These are phyloP conservation scores for Lipomyces anomalus DNA, from an alignment of 805 yeast species.

Conservation along the genomic window DNA sequence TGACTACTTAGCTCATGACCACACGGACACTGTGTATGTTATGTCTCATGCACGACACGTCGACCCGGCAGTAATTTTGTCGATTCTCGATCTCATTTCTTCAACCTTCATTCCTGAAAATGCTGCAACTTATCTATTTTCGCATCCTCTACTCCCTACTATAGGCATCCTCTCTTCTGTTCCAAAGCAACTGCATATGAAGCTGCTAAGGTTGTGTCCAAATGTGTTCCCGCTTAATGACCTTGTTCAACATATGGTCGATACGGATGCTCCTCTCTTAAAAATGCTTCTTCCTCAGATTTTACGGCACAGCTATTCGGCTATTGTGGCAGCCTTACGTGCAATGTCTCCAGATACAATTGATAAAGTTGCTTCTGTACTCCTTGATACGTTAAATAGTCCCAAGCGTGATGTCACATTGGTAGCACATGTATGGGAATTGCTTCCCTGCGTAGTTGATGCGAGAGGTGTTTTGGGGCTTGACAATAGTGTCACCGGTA, in stretches of 20 bases:
- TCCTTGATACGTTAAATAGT: not conserved
- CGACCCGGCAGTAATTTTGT: conserved; percentile 23
- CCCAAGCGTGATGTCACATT: not conserved
- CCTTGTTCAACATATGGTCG: not conserved
- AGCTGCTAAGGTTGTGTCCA: not conserved
- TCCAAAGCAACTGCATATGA: not conserved
- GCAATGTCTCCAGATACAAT: not conserved
- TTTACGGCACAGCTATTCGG: not conserved
- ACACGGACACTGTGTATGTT: conserved; percentile 1
- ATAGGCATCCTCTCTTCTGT: conserved; percentile 43
- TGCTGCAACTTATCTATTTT: conserved; percentile 64
- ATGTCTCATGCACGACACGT: conserved; percentile 23
- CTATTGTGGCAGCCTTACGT: not conserved
- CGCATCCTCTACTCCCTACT: conserved; percentile 82
- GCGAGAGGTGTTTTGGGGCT: conserved; percentile 10
- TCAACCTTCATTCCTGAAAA: conserved; percentile 42
- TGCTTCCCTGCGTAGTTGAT: conserved; percentile 15
- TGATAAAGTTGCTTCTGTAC: conserved; percentile 8
- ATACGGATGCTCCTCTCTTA: not conserved
- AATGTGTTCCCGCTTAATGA: not conserved
- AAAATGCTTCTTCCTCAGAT: not conserved
- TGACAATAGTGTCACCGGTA: not conserved
- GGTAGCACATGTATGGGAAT: conserved; percentile 9
- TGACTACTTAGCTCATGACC: not conserved
- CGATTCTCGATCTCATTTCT: conserved; percentile 31